Percentiles rank a stretch among this genome's conserved stretches.
Conservation (phyloP, 2,329 filamentous ascomycete species). For the Ascochyta clinopodiicola region DNA sequence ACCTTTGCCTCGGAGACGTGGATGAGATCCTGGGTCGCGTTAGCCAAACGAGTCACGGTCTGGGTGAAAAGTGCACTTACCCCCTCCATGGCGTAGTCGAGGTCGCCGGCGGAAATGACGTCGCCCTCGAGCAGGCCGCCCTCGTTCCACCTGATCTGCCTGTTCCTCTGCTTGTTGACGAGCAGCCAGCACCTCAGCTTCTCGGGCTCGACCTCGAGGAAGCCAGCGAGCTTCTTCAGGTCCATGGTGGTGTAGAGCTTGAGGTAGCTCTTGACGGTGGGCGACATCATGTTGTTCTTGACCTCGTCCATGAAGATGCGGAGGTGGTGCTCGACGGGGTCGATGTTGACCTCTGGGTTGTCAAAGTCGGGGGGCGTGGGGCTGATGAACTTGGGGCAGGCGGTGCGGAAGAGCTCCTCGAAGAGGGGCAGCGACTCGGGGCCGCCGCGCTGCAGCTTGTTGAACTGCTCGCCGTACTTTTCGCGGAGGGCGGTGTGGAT, state of each 20-base stretch:
- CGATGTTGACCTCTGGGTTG: slow-evolving; percentile 92
- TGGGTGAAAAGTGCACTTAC: slow-evolving; percentile 61
- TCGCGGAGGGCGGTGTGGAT: slow-evolving; percentile 97
- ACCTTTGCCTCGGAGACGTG: slow-evolving; percentile 99
- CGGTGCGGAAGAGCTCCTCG: slow-evolving; percentile 94
- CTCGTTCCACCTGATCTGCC: slow-evolving; percentile 93
- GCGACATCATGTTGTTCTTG: slow-evolving; percentile 98
- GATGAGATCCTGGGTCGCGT: slow-evolving; percentile 76
- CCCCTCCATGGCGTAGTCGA: slow-evolving; percentile 96
- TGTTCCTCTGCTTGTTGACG: slow-evolving; percentile 98
- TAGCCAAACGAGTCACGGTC: slow-evolving; percentile 20
- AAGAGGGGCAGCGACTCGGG: slow-evolving; percentile 95
- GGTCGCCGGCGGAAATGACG: slow-evolving; percentile 87
- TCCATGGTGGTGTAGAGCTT: slow-evolving; percentile 99
- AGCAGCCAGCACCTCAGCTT: slow-evolving; percentile 92
- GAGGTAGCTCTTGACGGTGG: slow-evolving; percentile 97
- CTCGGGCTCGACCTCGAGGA: slow-evolving; percentile 96
- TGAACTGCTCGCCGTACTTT: slow-evolving; percentile 99
- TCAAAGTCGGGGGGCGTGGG: slow-evolving; percentile 97
- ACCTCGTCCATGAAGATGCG: slow-evolving; percentile 99
- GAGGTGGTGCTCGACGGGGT: slow-evolving; percentile 96
- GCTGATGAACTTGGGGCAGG: slow-evolving; percentile 99
- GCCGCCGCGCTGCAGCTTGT: slow-evolving; percentile 93
- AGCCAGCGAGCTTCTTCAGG: slow-evolving; percentile 94
- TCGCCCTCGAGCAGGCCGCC: slow-evolving; percentile 91